phyloP scores from a whole-genome alignment of 78 protist genomes.

The Dictyostelium intermedium region DNA sequence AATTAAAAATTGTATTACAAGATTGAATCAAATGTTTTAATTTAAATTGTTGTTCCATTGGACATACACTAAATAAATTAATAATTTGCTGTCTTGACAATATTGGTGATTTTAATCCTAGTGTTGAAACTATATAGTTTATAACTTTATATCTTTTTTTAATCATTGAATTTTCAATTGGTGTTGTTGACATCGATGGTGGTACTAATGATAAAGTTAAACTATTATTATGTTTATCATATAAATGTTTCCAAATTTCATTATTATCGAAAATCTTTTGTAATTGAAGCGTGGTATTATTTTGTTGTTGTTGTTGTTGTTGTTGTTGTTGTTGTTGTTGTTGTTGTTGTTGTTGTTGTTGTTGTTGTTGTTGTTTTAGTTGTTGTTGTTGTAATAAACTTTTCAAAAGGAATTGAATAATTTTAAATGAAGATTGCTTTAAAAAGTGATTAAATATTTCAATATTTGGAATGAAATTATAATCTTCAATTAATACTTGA shows the following conservation, averaged over 20 bases:
- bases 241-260: not conserved
- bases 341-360: not conserved
- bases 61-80: not conserved
- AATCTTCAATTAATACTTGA: not conserved
- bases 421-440: slow-evolving; percentile 2
- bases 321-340: not conserved
- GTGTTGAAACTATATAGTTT: not conserved
- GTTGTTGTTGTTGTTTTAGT: not conserved
- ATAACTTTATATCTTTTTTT: slow-evolving; percentile 1
- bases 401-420: not conserved
- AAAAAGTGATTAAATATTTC: not conserved
- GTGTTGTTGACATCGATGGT: not conserved
- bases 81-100: not conserved
- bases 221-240: not conserved
- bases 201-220: too few relatives aligned
- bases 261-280: not conserved
- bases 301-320: not conserved
- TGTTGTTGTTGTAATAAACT: not conserved
- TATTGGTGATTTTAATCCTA: not conserved
- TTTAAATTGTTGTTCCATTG: slow-evolving; percentile 4
- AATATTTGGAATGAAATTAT: not conserved
- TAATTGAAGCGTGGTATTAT: not conserved
- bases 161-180: not conserved
- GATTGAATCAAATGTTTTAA: not conserved
- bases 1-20: not conserved